phyloP scores from a whole-genome alignment of 2,329 filamentous ascomycete species.

The Hymenoscyphus repandus region DNA sequence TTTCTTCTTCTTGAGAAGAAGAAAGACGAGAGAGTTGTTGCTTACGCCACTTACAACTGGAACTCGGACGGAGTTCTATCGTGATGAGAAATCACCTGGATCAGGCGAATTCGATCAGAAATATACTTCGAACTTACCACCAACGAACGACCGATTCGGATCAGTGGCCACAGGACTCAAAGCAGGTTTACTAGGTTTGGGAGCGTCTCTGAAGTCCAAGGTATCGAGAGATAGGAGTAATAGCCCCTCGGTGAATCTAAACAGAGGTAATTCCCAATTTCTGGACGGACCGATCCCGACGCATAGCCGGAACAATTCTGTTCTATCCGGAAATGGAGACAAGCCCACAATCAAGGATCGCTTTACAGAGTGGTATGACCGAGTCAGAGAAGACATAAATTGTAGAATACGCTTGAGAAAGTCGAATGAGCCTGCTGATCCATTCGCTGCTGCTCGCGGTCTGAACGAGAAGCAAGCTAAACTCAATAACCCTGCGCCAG shows the following conservation, averaged over 20 bases:
- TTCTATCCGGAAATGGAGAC: slow-evolving; percentile 13
- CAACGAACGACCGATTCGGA: slow-evolving; percentile 15
- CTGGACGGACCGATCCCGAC: slow-evolving; percentile 30
- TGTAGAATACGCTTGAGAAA: slow-evolving; percentile 35
- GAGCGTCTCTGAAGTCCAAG: slow-evolving; percentile 25
- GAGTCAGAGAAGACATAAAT: slow-evolving; percentile 36
- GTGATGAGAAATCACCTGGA: slow-evolving; percentile 18
- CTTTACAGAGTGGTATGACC: slow-evolving; percentile 42
- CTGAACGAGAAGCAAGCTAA: slow-evolving; percentile 25
- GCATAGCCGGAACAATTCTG: slow-evolving; percentile 38
- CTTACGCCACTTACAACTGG: slow-evolving; percentile 25
- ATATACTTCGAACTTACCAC: slow-evolving; percentile 12
- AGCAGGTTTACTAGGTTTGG: slow-evolving; percentile 20
- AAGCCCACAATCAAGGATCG: slow-evolving; percentile 30
- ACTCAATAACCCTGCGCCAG: slow-evolving; percentile 14
- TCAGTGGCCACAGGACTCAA: slow-evolving; percentile 16
- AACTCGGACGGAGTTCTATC: slow-evolving; percentile 20
- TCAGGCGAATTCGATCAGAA: slow-evolving; percentile 15
- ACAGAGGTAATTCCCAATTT: slow-evolving; percentile 50
- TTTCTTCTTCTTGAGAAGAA: slow-evolving; percentile 25
- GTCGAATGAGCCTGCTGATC: slow-evolving; percentile 33
- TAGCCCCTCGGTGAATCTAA: slow-evolving; percentile 42
- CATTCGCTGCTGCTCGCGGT: slow-evolving; percentile 31
- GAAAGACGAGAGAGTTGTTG: slow-evolving; percentile 19
- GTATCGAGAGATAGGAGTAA: slow-evolving; percentile 27